Percentiles rank a stretch among this genome's conserved stretches.
phyloP scores from a whole-genome alignment of 208 protist genomes.

The Eutreptiella sp. region DNA sequence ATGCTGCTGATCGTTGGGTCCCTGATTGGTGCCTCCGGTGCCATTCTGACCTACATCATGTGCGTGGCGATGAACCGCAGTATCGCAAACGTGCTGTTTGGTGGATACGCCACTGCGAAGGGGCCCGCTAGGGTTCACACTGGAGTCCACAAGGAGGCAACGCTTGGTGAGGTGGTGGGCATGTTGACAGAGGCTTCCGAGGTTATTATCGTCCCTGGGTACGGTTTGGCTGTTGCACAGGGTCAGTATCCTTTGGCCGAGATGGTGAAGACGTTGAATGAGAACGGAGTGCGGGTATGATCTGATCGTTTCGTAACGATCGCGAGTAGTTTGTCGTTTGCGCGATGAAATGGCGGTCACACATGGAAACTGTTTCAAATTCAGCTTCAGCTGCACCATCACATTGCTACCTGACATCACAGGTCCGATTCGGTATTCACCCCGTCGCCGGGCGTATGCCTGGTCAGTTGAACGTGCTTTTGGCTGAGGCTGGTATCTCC shows the following conservation, averaged over 20 bases:
- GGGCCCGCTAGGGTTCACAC: not conserved
- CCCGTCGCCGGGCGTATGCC: conserved; percentile 80
- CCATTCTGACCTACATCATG: conserved; percentile 86
- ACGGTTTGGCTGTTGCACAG: conserved; percentile 78
- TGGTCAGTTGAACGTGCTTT: conserved; percentile 84
- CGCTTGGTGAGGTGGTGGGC: conserved; percentile 8
- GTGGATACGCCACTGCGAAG: conserved; percentile 44
- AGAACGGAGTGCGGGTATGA: conserved; percentile 32
- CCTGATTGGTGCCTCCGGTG: conserved; percentile 73
- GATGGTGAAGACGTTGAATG: conserved; percentile 48
- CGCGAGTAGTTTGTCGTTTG: too few relatives aligned
- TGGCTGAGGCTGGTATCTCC: conserved; percentile 74
- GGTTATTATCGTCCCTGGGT: conserved; percentile 81
- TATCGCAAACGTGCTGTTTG: conserved; percentile 61
- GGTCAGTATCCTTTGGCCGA: conserved; percentile 72
- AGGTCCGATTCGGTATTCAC: conserved; percentile 68
- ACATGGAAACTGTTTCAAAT: too few relatives aligned
- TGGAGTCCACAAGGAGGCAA: conserved; percentile 11
- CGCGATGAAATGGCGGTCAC: too few relatives aligned
- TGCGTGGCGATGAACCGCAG: conserved; percentile 83
- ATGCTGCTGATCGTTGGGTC: conserved; percentile 73
- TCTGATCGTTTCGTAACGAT: too few relatives aligned
- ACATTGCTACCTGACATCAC: too few relatives aligned
- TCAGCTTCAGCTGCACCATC: too few relatives aligned
- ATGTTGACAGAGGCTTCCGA: conserved; percentile 44